Evolutionary conservation across 371 early-diverging fungal species (phyloP), one percentile per base, ranked within the genome.

Genomic region (Circinella minor): DNA sequence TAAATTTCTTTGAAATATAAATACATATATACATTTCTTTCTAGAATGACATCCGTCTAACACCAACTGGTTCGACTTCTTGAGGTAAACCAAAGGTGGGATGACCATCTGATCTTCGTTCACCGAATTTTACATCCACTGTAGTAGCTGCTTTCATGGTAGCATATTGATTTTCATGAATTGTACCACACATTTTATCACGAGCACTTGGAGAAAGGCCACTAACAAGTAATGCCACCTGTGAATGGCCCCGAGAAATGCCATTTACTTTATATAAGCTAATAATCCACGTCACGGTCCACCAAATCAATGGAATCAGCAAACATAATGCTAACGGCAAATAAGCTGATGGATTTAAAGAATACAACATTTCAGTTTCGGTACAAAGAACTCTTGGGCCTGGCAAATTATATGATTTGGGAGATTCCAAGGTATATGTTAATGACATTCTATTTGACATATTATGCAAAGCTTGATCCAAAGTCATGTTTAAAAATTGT

Each of bases 211-310:
- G 36, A 13, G 67, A 61, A 11, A 71, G 57, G 13, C 71, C 71
- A n/a, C 63, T 71, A 17, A 67, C 71, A 4, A 71, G 55, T 17
- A 71, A 34, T 1, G 67, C 62, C 1, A 67, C 55, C 36, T 67
- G 67, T 4, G 71, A 71, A 47, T 63, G n/a, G 3, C 71, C 71
- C n/a, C 71, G 71, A 4, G 67, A 71, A 4, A 71, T 63, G 49
- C 67, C 67, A 18, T 67, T 51, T 59, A 51, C 55, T 49, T 63
- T 38, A 20, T 55, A 66, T 38, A 71, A 55, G 37, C 63, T 63
- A 13, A 63, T 5, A 10, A 67, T 55, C 71, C 71, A 71, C 1
- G 55, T 43, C 18, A 34, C 46, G 7, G 39, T 37, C 71, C 71
- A 71, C 71, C 71, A 71, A 4, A 55, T 14, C 55, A 62, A n/a